Conservation (phyloP, 192 early-diverging fungal genomes). For the Gigaspora rosea region DNA sequence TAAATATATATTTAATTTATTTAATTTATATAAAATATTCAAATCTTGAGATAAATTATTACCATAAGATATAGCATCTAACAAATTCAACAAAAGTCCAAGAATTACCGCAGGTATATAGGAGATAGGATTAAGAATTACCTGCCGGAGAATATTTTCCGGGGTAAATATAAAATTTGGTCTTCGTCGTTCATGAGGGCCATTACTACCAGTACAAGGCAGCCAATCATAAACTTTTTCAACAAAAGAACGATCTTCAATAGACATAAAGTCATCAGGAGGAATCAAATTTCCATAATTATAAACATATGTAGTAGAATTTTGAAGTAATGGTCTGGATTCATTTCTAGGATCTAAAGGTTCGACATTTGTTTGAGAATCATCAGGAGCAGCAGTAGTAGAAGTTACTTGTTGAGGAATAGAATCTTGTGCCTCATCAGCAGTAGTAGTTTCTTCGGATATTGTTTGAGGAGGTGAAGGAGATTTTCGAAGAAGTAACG, state of each 20-base stretch:
- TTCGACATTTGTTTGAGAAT: neutral
- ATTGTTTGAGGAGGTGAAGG: neutral
- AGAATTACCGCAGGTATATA: slow-evolving; percentile 89
- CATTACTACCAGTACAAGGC: neutral
- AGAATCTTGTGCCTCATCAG: neutral
- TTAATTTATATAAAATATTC: neutral
- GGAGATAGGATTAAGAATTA: slow-evolving; percentile 53
- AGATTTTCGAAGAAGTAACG: slow-evolving; percentile 30
- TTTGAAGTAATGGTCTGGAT: neutral
- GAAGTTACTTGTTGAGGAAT: neutral
- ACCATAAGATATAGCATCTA: slow-evolving; percentile 90
- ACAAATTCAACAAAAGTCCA: slow-evolving; percentile 86
- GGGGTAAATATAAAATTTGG: slow-evolving; percentile 12
- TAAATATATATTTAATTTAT: neutral
- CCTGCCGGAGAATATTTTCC: slow-evolving; percentile 22
- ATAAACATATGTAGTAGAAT: neutral
- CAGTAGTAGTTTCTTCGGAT: neutral
- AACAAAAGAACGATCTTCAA: neutral
- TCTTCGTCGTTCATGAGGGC: slow-evolving; percentile 5
- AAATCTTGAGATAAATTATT: slow-evolving; percentile 12
- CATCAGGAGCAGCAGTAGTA: neutral
- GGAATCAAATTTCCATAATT: slow-evolving; percentile 1
- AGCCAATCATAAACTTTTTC: slow-evolving; percentile 13
- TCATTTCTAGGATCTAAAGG: neutral
- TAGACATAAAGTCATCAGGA: neutral